phyloP scores from a whole-genome alignment of 192 early-diverging fungal species.

The Gamsiella multidivaricata region DNA sequence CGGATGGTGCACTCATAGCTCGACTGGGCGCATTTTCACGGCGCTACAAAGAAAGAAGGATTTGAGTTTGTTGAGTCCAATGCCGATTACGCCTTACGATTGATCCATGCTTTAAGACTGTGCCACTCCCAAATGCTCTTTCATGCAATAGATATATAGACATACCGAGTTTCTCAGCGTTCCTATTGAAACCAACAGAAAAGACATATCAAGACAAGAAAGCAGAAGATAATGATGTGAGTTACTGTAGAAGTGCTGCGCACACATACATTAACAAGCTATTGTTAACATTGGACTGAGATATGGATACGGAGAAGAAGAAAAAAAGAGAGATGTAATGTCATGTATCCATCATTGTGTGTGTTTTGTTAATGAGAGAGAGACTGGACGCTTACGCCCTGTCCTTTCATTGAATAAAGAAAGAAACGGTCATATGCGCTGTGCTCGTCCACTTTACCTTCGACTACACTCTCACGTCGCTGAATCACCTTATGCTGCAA shows the following conservation, averaged over 20 bases:
- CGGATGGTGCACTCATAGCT: constrained; percentile 13
- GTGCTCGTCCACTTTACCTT: constrained; percentile 12
- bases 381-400: no score
- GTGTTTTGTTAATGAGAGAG: no score
- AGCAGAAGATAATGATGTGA: neutral
- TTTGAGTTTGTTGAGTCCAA: neutral
- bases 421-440: no score
- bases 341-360: no score
- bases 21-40: neutral
- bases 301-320: no score
- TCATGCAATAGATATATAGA: no score
- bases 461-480: constrained; percentile 37
- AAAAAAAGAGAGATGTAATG: no score
- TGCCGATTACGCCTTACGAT: neutral
- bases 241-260: no score
- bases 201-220: neutral
- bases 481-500: constrained; percentile 31
- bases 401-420: no score
- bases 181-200: neutral
- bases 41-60: neutral
- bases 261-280: no score
- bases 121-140: neutral
- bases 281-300: no score
- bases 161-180: neutral
- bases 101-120: neutral